Evolutionary conservation across 768 basidiomycete genomes (phyloP), one percentile per base, ranked within the genome.

Genomic region (Naganishia friedmannii): DNA sequence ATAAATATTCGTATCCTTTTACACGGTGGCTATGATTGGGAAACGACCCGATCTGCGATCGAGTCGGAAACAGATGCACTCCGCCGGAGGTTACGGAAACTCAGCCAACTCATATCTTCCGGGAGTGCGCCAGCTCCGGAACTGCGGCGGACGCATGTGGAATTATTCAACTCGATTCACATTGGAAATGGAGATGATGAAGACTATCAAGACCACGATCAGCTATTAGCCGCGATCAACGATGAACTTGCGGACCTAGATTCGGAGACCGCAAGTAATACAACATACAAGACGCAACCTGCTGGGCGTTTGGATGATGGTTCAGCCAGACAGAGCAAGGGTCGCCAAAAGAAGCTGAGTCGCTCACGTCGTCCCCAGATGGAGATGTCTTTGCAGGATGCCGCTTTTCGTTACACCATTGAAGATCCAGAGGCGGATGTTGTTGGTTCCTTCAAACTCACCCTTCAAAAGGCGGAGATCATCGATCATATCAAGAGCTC

Each of bases 401-500:
- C 46, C 46, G 45, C 56, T 17, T 48, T 58, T 39, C 45, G 29
- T 23, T 46, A 58, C 15, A 42, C 37, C 60, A 19, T 34, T 3
- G 45, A 57, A 19, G 68, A 39, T 19, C 56, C 58, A 21, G 32
- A 37, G 3, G 56, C 56, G 29, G 53, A 54, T 29, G n/a, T 63
- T 29, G 39, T 45, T 13, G 60, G 42, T 21, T 63, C 60, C 21
- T 53, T 69, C 42, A 34, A 42, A 29, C 55, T 79, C 53, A 74
- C 76, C 6, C 84, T 93, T 63, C 85, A 82, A 69, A 87, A 91
- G 71, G 75, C 92, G 23, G 92, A 96, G 80, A 96, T 98, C 70
- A 83, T 98, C 63, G 96, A 99, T 79, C 94, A 96, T 77, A 93
- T 99, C 84, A 93, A 91, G 83, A 94, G 93, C 0, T 97, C 93